Evolutionary conservation across 1,139 yeast genomes (phyloP).

Genomic region (Suhomyces choctaworum): DNA sequence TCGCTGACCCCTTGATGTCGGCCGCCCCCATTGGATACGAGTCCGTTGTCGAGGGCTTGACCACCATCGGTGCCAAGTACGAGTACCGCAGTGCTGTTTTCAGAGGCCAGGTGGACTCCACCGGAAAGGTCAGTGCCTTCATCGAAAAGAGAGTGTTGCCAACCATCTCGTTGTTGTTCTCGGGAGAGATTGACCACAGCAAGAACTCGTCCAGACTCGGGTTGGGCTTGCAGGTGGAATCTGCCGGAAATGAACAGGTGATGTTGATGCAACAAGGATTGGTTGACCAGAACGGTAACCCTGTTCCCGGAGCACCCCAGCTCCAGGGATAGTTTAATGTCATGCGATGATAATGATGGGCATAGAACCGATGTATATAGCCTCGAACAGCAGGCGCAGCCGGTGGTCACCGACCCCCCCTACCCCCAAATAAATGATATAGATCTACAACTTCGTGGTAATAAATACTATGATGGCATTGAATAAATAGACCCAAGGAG

Average conservation of each 20-base stretch:
- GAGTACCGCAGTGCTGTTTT: constrained; percentile 96
- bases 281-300: constrained; percentile 78
- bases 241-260: constrained; percentile 90
- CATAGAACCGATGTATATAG: constrained; percentile 3
- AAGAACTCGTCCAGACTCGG: constrained; percentile 86
- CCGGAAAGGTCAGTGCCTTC: constrained; percentile 88
- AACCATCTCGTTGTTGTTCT: constrained; percentile 82
- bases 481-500: too few relatives aligned
- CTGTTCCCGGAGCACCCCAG: constrained; percentile 72
- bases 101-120: constrained; percentile 92
- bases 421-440: too few relatives aligned
- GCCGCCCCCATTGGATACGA: constrained; percentile 79
- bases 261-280: constrained; percentile 76
- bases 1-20: constrained; percentile 77
- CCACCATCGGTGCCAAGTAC: constrained; percentile 95
- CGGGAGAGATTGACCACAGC: constrained; percentile 88
- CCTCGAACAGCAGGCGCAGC: too few relatives aligned
- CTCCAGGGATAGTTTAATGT: constrained; percentile 17
- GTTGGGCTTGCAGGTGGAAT: constrained; percentile 91
- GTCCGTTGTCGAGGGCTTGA: constrained; percentile 85
- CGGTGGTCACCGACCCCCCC: too few relatives aligned
- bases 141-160: constrained; percentile 94
- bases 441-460: too few relatives aligned
- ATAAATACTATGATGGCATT: too few relatives aligned
- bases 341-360: constrained; percentile 4